Base-by-base conservation (phyloP, 257 asterid genomes). In the Solanum chiquidenum region DNA sequence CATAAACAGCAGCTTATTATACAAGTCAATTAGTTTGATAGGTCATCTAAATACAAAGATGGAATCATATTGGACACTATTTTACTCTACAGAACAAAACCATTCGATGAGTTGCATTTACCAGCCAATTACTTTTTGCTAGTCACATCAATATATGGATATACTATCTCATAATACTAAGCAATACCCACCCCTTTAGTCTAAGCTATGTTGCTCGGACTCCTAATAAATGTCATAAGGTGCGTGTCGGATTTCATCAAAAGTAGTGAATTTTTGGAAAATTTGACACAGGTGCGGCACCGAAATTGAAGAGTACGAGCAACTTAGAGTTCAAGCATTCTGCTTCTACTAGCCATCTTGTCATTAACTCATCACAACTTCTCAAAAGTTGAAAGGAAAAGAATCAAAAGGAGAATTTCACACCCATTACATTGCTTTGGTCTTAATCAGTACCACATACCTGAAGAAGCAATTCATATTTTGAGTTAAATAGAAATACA, bases 401-500 rank as follows among this genome's bases (percentile, higher is more conserved):
- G 83, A 37, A 76, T n/a, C 34, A 38, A 37, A 76, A n/a, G 35
- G 64, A 42, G 38, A 34, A 42, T 27, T 42, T 79, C 64, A 25
- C 64, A 79, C n/a, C 64, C 25, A 25, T 42, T 27, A 79, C 55
- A 79, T 34, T 27, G 25, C 64, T 77, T 77, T 2, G 37, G 64
- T 42, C 13, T 25, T 40, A 42, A 40, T 25, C 34, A 77, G 21
- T 42, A n/a, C 84, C 58, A 82, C 87, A 75, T 92, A 96, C 99
- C 99, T 96, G 99, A 91, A 96, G 98, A 92, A 96, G 92, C 49
- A 95, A 89, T 93, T 96, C 99, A 80, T 90, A 94, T 87, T 95
- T 95, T 11, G 98, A 94, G 95, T 96, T 96, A 85, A 96, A 96
- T 79, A 96, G 90, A 88, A 96, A 96, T 83, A 96, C 99, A 79